Conservation (phyloP, 2,329 filamentous ascomycete species). For the Neopestalotiopsis sp. region DNA sequence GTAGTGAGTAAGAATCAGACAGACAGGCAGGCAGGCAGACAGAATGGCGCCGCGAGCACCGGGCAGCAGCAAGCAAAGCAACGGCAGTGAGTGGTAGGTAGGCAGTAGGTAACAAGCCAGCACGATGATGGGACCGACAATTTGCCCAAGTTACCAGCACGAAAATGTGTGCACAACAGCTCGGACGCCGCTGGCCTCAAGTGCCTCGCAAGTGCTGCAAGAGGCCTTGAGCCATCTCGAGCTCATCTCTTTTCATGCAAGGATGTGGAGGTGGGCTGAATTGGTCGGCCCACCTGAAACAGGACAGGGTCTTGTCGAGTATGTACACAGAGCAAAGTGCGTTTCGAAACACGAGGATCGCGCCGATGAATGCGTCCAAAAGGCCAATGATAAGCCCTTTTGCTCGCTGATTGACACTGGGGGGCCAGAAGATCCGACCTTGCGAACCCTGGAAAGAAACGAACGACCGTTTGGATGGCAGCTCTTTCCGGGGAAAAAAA, state of each 20-base stretch:
- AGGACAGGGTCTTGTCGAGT: not conserved
- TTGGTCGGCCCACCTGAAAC: conserved; percentile 18
- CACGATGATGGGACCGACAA: not conserved
- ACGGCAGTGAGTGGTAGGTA: not conserved
- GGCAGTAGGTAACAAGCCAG: not conserved
- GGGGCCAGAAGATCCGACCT: not conserved
- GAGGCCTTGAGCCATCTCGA: conserved; percentile 11
- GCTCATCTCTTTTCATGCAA: conserved; percentile 19
- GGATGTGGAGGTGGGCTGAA: conserved; percentile 18
- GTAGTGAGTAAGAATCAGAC: too few species aligned
- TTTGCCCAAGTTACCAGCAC: not conserved
- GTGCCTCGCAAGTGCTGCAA: conserved; percentile 13
- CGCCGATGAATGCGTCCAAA: conserved; percentile 1
- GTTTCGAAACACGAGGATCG: conserved; percentile 17
- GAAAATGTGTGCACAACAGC: conserved; percentile 4
- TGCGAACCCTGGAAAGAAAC: not conserved
- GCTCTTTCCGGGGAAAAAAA: not conserved
- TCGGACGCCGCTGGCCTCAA: conserved; percentile 1
- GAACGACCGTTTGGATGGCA: conserved; percentile 1
- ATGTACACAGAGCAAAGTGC: not conserved
- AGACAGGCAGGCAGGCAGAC: not conserved
- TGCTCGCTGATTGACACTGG: not conserved
- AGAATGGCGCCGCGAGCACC: not conserved
- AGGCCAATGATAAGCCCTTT: conserved; percentile 7
- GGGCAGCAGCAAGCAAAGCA: not conserved